Percentiles rank a stretch among this genome's conserved stretches.
These are phyloP conservation scores for Cercospora nicotianae DNA, from an alignment of 2,329 filamentous ascomycete genomes.

Conservation along the genomic window DNA sequence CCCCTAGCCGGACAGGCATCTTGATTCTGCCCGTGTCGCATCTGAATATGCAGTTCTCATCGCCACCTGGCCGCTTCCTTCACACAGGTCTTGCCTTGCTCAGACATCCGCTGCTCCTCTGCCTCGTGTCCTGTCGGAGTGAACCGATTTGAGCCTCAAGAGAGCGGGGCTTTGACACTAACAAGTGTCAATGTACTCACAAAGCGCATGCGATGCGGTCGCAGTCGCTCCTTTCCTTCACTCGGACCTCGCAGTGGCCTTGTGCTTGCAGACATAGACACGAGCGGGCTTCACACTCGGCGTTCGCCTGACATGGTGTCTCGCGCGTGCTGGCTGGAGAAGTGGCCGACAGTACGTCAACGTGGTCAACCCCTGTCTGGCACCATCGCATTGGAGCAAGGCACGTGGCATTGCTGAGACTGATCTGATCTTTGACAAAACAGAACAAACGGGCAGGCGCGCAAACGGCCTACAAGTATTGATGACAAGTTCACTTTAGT, in stretches of 20 bases:
- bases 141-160: background rate
- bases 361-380: constrained; percentile 7
- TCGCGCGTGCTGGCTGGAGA: background rate
- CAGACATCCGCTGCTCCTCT: background rate
- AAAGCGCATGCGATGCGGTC: background rate
- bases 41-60: background rate
- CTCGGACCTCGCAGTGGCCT: background rate
- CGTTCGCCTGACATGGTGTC: constrained; percentile 13
- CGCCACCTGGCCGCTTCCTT: background rate
- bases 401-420: constrained; percentile 17
- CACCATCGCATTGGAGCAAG: background rate
- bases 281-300: constrained; percentile 1
- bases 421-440: constrained; percentile 6
- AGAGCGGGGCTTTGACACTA: background rate
- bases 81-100: background rate
- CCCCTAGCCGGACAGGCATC: background rate
- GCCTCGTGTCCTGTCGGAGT: background rate
- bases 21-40: background rate
- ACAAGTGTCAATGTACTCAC: background rate
- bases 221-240: background rate
- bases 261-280: constrained; percentile 2
- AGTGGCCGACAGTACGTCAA: constrained; percentile 10
- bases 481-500: background rate
- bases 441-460: constrained; percentile 7
- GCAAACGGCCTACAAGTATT: background rate